Conservation (phyloP, 805 yeast genomes). For the Tetrapisispora nanseiensis region DNA sequence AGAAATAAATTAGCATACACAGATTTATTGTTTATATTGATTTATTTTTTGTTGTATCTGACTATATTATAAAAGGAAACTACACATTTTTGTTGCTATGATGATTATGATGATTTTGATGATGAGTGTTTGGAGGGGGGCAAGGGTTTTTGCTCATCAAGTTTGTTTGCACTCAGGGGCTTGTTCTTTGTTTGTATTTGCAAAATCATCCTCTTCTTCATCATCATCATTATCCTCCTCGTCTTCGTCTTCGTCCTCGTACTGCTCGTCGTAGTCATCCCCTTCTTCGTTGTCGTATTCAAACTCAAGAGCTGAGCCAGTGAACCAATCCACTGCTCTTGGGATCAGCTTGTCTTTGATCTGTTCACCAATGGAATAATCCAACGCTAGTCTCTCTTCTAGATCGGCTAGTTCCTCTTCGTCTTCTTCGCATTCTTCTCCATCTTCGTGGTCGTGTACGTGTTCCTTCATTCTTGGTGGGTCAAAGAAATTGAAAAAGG, state of each 20-base stretch:
- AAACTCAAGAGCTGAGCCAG: constrained; percentile 89
- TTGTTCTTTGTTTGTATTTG: constrained; percentile 38
- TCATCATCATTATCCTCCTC: constrained; percentile 36
- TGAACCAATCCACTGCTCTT: constrained; percentile 96
- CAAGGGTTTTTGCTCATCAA: too few species aligned
- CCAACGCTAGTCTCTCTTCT: constrained; percentile 78
- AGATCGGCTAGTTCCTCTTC: constrained; percentile 61
- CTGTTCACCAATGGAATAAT: constrained; percentile 93
- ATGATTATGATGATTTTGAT: too few species aligned
- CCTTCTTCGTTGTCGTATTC: constrained; percentile 53
- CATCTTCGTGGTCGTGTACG: constrained; percentile 32
- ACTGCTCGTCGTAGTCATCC: constrained; percentile 50
- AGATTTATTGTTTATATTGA: too few species aligned
- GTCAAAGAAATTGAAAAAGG: constrained; percentile 90
- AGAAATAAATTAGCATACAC: too few species aligned
- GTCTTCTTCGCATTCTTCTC: constrained; percentile 38
- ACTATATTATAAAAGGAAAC: too few species aligned
- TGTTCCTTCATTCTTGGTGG: constrained; percentile 65
- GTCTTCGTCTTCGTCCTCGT: constrained; percentile 56
- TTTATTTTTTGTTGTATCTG: too few species aligned
- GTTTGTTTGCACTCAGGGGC: constrained; percentile 77
- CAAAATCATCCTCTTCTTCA: constrained; percentile 27
- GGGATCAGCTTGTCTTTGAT: constrained; percentile 93
- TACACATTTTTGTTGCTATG: too few species aligned
- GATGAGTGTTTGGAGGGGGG: too few species aligned